phyloP scores from a whole-genome alignment of 805 yeast species.

The Wickerhamiella parazyma region DNA sequence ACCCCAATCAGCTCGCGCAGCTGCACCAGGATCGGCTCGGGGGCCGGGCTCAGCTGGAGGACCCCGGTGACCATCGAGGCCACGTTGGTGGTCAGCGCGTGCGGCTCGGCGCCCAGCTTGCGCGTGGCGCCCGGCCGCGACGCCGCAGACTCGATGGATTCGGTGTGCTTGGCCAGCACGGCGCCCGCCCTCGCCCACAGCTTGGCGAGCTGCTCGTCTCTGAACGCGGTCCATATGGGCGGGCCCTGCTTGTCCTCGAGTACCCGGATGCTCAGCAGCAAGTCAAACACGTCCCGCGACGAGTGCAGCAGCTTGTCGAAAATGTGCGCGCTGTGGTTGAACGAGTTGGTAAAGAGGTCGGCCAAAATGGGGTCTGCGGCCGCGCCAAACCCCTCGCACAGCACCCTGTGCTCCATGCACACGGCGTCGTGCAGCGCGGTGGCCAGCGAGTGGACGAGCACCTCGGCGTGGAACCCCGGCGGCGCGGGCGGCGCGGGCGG shows the following conservation, averaged over 20 bases:
- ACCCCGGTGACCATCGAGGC: constrained; percentile 60
- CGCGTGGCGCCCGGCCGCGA: constrained; percentile 23
- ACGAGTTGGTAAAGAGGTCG: constrained; percentile 40
- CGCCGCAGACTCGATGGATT: constrained; percentile 44
- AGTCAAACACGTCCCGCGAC: constrained; percentile 60
- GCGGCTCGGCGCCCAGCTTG: constrained; percentile 28
- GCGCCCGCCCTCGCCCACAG: constrained; percentile 82
- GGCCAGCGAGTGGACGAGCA: constrained; percentile 14
- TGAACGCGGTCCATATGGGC: constrained; percentile 58
- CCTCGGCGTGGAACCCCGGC: constrained; percentile 14
- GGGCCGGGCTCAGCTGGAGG: constrained; percentile 36
- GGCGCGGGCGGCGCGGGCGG: constrained; percentile 13
- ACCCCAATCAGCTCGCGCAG: constrained; percentile 60
- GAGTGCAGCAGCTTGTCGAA: constrained; percentile 28
- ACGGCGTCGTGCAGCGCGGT: constrained; percentile 14
- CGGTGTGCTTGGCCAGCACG: constrained; percentile 65
- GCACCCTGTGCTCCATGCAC: constrained; percentile 11
- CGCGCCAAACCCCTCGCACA: constrained; percentile 14
- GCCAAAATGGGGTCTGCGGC: constrained; percentile 25
- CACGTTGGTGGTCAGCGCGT: constrained; percentile 64
- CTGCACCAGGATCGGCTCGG: constrained; percentile 63
- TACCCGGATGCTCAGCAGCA: constrained; percentile 59
- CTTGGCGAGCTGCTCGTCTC: constrained; percentile 47
- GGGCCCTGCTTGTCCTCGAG: constrained; percentile 27
- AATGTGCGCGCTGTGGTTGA: constrained; percentile 36